Base-by-base conservation (phyloP, 306 rosid genomes). In the Canavalia gladiata region DNA sequence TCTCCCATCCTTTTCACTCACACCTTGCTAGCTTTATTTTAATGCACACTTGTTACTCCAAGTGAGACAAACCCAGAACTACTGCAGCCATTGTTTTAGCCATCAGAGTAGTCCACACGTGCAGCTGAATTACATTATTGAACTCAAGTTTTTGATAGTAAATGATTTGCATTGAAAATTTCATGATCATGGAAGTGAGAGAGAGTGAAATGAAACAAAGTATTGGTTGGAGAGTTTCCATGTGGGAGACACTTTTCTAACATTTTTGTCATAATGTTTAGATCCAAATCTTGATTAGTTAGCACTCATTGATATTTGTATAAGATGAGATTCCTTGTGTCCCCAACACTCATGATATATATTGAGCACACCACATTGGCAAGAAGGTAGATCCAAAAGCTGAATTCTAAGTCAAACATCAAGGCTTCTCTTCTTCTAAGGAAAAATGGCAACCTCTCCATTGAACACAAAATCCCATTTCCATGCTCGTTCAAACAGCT, bases 401-500 rank as follows among this genome's bases (percentile, higher is more conserved):
- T 47, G 37, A 57, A 58, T 31, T 76, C 70, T 57, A 54, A 56
- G 2, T 45, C 59, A 41, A 31, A 13, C 54, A 49, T 7, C n/a
- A 49, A 69, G 5, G 13, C n/a, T 45, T 69, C 62, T 52, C 7
- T 29, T 45, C 49, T 60, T 10, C 60, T 46, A 51, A 4, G 31
- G 28, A 62, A 76, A 83, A 72, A 77, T 77, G 83, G 79, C 59
- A 62, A 18, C 63, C 0, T 79, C 71, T 57, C 50, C 31, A 68
- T 35, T 70, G 63, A 72, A 60, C 35, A 4, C 77, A 60, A 71
- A 71, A 18, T 50, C 82, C 18, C 6, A 54, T 46, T 78, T 71
- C 55, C 86, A 77, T 62, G 60, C 68, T 71, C 70, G 64, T 30
- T 83, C 86, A 39, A 62, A 52, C 58, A 83, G 86, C 72, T 72